phyloP scores from a whole-genome alignment of 768 basidiomycete species.

The Auriscalpium orientale region DNA sequence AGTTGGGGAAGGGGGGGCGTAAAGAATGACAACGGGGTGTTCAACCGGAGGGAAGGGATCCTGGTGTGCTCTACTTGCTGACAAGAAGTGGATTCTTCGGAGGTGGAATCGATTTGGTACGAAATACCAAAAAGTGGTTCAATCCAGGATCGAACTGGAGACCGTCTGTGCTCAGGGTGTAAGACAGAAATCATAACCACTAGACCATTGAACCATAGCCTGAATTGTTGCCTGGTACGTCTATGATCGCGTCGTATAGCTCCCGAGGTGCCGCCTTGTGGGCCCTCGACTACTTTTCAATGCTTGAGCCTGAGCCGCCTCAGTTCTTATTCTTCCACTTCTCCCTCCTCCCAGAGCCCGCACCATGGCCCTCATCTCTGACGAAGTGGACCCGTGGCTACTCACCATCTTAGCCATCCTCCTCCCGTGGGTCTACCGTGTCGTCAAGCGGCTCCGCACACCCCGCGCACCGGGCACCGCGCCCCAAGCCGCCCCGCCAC shows the following conservation, averaged over 20 bases:
- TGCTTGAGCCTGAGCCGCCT: too few relatives aligned
- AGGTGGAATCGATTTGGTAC: too few relatives aligned
- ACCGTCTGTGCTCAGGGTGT: conserved; percentile 17
- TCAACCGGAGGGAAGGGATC: too few relatives aligned
- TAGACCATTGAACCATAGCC: conserved; percentile 18
- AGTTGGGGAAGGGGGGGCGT: too few relatives aligned
- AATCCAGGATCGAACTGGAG: conserved; percentile 20
- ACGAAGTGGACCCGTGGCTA: conserved; percentile 4
- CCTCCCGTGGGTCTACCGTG: neutral
- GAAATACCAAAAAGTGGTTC: conserved; percentile 12
- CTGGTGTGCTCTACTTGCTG: too few relatives aligned
- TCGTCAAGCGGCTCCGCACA: neutral
- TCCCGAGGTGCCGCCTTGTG: too few relatives aligned
- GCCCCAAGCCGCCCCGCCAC: neutral
- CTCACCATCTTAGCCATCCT: conserved; percentile 1
- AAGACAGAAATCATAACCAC: conserved; percentile 22
- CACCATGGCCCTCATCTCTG: neutral
- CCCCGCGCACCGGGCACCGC: neutral
- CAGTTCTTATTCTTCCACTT: neutral
- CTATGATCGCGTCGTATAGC: too few relatives aligned
- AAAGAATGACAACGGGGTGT: too few relatives aligned
- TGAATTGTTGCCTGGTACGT: fast-evolving
- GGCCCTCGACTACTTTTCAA: too few relatives aligned
- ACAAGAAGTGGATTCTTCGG: too few relatives aligned
- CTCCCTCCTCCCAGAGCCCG: neutral